Conservation (phyloP, 352 stramenopile genomes). For the Phytophthora macrochlamydospora region DNA sequence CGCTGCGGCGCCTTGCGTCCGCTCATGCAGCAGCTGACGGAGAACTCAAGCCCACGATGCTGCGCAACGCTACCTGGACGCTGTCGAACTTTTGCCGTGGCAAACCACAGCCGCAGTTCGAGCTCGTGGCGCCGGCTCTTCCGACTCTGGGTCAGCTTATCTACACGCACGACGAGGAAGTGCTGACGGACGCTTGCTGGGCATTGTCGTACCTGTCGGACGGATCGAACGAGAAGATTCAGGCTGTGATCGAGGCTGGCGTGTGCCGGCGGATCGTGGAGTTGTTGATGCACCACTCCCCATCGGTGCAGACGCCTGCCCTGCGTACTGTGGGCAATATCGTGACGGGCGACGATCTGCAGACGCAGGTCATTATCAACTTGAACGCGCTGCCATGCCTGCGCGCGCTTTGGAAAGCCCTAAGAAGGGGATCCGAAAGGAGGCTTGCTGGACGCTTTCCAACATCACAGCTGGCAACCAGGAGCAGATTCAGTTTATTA, state of each 20-base stretch:
- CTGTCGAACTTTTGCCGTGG: conserved; percentile 98
- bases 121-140: conserved; percentile 92
- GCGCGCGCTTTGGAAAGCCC: conserved; percentile 93
- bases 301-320: conserved; percentile 84
- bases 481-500: conserved; percentile 98
- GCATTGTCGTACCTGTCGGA: conserved; percentile 98
- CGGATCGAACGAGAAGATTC: conserved; percentile 99
- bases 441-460: conserved; percentile 99
- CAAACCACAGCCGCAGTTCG: conserved; percentile 76
- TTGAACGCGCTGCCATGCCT: conserved; percentile 97
- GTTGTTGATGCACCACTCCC: conserved; percentile 88
- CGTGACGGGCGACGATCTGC: conserved; percentile 98
- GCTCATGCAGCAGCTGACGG: conserved; percentile 94
- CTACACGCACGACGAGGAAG: conserved; percentile 97
- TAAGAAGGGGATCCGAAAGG: conserved; percentile 99
- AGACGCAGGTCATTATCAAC: conserved; percentile 99
- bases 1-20: conserved; percentile 92
- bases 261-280: conserved; percentile 97
- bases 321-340: conserved; percentile 97
- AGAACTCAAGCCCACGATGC: conserved; percentile 97
- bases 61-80: conserved; percentile 99
- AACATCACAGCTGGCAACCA: conserved; percentile 99
- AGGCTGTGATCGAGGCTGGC: conserved; percentile 97
- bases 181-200: conserved; percentile 99
- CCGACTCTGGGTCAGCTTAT: conserved; percentile 97